Evolutionary conservation across 305 asterid genomes (phyloP), one percentile per base, ranked within the genome.

Genomic region (Coffea humblotiana): DNA sequence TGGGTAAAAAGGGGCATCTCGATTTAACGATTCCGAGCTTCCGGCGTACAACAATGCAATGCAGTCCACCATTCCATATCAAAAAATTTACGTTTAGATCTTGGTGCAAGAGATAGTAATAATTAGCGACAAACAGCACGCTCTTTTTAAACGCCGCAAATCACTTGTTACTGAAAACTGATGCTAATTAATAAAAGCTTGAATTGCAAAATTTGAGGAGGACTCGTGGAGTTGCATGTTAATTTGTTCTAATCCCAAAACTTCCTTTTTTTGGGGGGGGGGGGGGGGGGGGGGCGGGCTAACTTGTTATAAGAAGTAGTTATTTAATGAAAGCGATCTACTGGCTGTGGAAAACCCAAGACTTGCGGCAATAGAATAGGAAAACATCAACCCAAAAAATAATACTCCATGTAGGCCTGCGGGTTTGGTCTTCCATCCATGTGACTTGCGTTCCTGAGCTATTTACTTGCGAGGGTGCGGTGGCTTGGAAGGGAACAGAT

Each of bases 381-480:
- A 80, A 79, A 56, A 25, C 52, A 49, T 83, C 21, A 6, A 21
- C 3, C 2, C 66, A 60, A 4, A 23, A 1, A 7, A 6, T 79
- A 80, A 75, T 79, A 6, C 8, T n/a, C n/a, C n/a, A n/a, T n/a
- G 29, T 0, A 29, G 70, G 68, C 76, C 67, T 84, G 66, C 84
- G 85, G 52, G 51, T 82, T 83, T 82, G 89, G 90, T 85, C 88
- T 86, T 87, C 87, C 90, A 88, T 87, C 87, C 90, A 88, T 79
- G 94, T 88, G 92, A 90, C 90, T 77, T 71, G 49, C 88, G 94
- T 86, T 82, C 82, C 87, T 77, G 72, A 71, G 71, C 74, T 71
- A 23, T 32, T 73, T 54, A 67, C 52, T 67, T 27, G 2, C 75
- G 47, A 49, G 32, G 21, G 29, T 7, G 63, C 56, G 40, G 70